Evolutionary conservation across 2,329 filamentous ascomycete genomes (phyloP), one percentile per base, ranked within the genome.

Genomic region (Penicillium sp.): DNA sequence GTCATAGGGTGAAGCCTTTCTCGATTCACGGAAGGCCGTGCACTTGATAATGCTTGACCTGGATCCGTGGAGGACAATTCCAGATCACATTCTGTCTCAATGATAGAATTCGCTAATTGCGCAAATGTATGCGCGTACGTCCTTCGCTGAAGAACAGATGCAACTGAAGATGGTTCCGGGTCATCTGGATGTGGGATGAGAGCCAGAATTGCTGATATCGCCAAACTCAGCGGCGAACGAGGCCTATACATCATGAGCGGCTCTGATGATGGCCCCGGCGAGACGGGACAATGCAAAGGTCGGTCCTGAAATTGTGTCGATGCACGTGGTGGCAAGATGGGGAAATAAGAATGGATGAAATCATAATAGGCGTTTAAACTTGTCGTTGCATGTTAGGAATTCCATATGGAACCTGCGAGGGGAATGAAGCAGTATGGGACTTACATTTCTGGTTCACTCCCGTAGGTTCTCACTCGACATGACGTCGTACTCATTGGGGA

Each of bases 301-400:
- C 65, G 64, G 66, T 80, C 75, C 33, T 70, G 67, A 22, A 65
- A 68, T 40, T 68, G 72, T 5, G 72, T 69, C 8, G 69, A 59
- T 44, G 65, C 69, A 40, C 77, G 70, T 30, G 80, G 78, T 7
- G 80, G 79, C 30, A 82, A 71, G 40, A 82, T 77, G 5, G 80
- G 80, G 47, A 81, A 80, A 65, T 80, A 82, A n/a, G 70, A 59
- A 66, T 82, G 80, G 57, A 81, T 78, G 59, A 80, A 82, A 49
- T 78, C 76, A 60, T 82, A 82, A 58, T 82, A 81, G 38, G 77
- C 79, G 62, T 80, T 79, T 53, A 81, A 70, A 66, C 80, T 82
- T 55, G 37, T 1, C 15, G 4, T 10, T 17, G 5, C 17, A 17
- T 19, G 53, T 55, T 15, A 15, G 50, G 2, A 59, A 73, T 59